Evolutionary conservation across 2,329 filamentous ascomycete species (phyloP).

Genomic region (Emergomyces africanus): DNA sequence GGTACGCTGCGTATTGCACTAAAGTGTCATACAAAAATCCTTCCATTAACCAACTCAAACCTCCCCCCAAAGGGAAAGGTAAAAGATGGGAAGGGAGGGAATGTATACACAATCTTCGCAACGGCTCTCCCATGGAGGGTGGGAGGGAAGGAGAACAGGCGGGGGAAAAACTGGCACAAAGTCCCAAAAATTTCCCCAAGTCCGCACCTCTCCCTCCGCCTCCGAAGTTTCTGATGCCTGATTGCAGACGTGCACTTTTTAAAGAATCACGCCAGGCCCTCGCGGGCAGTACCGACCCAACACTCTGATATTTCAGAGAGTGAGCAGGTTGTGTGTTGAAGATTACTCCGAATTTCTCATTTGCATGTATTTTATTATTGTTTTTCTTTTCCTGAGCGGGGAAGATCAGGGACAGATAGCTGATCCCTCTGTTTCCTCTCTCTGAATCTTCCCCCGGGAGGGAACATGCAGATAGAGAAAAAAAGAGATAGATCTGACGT

Average conservation of each 20-base stretch:
- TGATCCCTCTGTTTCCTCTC: background rate
- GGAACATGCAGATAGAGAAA: background rate
- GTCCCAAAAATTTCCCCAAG: slow-evolving; percentile 14
- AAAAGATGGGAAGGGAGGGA: slow-evolving; percentile 14
- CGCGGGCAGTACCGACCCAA: slow-evolving; percentile 52
- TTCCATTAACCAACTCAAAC: background rate
- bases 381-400: slow-evolving; percentile 5
- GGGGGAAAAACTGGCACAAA: no score
- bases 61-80: background rate
- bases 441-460: background rate
- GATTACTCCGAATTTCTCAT: slow-evolving; percentile 99
- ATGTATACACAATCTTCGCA: slow-evolving; percentile 76
- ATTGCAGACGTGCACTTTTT: slow-evolving; percentile 56
- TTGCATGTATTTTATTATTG: slow-evolving; percentile 42
- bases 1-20: slow-evolving; percentile 91
- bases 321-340: slow-evolving; percentile 46
- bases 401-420: background rate
- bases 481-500: slow-evolving; percentile 39
- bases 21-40: slow-evolving; percentile 53
- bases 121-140: slow-evolving; percentile 76
- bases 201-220: no score
- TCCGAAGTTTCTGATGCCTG: slow-evolving; percentile 87
- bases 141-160: slow-evolving; percentile 15
- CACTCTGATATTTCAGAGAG: slow-evolving; percentile 25
- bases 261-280: slow-evolving; percentile 68